Conservation (phyloP, 2,329 filamentous ascomycete genomes). For the Chrysoporthe deuterocubensis region DNA sequence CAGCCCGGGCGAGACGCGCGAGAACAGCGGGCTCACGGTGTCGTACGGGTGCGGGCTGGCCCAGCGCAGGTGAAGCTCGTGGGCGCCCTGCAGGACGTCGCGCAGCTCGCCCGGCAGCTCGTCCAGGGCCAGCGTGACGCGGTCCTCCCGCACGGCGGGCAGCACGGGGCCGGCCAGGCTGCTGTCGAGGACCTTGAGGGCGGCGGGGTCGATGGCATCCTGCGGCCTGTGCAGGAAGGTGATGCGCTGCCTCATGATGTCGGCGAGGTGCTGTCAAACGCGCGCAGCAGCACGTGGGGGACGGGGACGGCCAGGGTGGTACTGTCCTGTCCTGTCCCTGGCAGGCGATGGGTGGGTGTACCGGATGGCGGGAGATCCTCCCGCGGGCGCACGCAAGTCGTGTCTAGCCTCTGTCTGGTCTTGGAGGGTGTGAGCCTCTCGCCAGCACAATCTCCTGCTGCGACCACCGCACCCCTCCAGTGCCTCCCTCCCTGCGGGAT, state of each 20-base stretch:
- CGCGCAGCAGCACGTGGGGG: background rate
- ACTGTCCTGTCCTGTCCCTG: too few species aligned
- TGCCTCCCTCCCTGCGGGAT: too few species aligned
- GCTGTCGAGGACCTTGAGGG: slow-evolving; percentile 60
- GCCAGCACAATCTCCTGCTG: too few species aligned
- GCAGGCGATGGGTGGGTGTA: too few species aligned
- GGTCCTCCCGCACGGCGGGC: slow-evolving; percentile 75
- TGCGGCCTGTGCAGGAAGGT: slow-evolving; percentile 76
- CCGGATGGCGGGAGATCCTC: too few species aligned
- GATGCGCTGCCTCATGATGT: slow-evolving; percentile 73
- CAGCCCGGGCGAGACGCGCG: slow-evolving; percentile 77
- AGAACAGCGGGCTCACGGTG: slow-evolving; percentile 70
- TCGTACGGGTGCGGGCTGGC: slow-evolving; percentile 61
- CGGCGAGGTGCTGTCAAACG: too few species aligned
- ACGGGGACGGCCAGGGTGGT: background rate
- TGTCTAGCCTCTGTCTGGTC: too few species aligned
- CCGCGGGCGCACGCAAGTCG: too few species aligned
- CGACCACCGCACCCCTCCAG: too few species aligned
- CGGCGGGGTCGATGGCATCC: slow-evolving; percentile 65
- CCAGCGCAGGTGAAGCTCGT: slow-evolving; percentile 82
- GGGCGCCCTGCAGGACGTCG: slow-evolving; percentile 63
- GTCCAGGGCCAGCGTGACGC: slow-evolving; percentile 71
- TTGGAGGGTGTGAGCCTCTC: too few species aligned
- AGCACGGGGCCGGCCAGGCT: slow-evolving; percentile 62
- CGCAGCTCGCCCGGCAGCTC: slow-evolving; percentile 74